A percentile compares a stretch with the other conserved stretches of the same genome.
Evolutionary conservation across 495 filamentous ascomycete genomes (phyloP).

Genomic region (Chaetomium fimeti): DNA sequence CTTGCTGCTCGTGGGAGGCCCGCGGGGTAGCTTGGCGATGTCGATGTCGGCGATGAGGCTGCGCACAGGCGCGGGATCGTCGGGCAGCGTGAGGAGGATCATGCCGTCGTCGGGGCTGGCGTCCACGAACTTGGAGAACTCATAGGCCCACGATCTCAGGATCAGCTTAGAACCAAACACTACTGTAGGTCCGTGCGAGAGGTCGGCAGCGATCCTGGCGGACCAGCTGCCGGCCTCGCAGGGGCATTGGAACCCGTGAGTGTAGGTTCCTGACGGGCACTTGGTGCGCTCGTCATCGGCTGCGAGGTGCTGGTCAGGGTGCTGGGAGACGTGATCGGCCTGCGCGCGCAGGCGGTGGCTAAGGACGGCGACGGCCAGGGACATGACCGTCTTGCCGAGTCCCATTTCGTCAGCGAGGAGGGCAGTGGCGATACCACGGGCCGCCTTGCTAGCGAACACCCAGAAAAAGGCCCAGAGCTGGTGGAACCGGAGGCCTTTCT

Average conservation of each 20-base stretch:
- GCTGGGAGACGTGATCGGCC: conserved; percentile 13
- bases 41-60: conserved; percentile 8
- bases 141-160: conserved; percentile 6
- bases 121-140: conserved; percentile 9
- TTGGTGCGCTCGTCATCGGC: conserved; percentile 9
- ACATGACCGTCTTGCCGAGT: conserved; percentile 14
- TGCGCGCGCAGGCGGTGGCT: conserved; percentile 11
- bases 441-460: conserved; percentile 10
- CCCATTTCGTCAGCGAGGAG: conserved; percentile 15
- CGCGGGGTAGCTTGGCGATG: conserved; percentile 8
- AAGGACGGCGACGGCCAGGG: conserved; percentile 15
- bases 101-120: conserved; percentile 1
- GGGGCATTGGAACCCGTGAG: conserved; percentile 11
- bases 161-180: neutral
- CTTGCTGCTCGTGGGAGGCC: conserved; percentile 8
- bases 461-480: conserved; percentile 12
- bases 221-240: conserved; percentile 11
- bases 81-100: neutral
- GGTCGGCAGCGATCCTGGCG: conserved; percentile 12
- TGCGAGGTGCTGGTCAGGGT: conserved; percentile 11
- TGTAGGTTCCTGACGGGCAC: conserved; percentile 12
- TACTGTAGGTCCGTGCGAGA: conserved; percentile 12
- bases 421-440: conserved; percentile 12
- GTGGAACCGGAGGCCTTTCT: conserved; percentile 11
- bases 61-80: conserved; percentile 5